These are phyloP conservation scores for Hygrophila difformis DNA, from an alignment of 257 asterid genomes.

Conservation along the genomic window DNA sequence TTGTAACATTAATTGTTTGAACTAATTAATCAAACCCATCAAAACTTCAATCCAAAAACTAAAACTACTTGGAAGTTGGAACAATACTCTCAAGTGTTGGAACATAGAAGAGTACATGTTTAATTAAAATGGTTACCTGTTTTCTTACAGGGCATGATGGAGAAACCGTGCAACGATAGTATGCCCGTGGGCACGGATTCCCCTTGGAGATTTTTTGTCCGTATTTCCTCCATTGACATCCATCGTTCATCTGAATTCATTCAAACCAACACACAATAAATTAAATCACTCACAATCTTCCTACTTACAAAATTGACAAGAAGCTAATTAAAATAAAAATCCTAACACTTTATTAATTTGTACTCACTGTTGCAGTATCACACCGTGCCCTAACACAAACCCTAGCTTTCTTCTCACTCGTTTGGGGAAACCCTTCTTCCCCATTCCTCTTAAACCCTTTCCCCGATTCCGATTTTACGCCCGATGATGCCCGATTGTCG, in stretches of 20 bases:
- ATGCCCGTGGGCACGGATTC: slow-evolving; percentile 89
- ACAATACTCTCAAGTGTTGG: too few relatives aligned
- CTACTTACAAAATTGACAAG: too few relatives aligned
- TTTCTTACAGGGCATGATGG: slow-evolving; percentile 79
- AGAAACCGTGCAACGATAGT: slow-evolving; percentile 81
- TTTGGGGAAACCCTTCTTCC: slow-evolving; percentile 50
- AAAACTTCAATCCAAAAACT: too few relatives aligned
- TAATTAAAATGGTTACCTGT: slow-evolving; percentile 31
- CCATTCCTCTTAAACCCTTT: slow-evolving; percentile 35
- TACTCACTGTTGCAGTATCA: slow-evolving; percentile 68
- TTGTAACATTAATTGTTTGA: too few relatives aligned
- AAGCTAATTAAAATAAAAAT: too few relatives aligned
- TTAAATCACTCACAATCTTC: too few relatives aligned
- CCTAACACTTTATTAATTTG: too few relatives aligned
- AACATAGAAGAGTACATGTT: neutral
- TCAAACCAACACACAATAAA: too few relatives aligned
- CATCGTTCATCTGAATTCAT: slow-evolving; percentile 63
- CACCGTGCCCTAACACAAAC: slow-evolving; percentile 84
- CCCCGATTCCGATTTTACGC: slow-evolving; percentile 23
- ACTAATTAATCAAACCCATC: too few relatives aligned
- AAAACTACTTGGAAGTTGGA: too few relatives aligned
- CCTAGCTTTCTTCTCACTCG: slow-evolving; percentile 63
- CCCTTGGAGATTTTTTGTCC: slow-evolving; percentile 87
- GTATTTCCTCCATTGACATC: slow-evolving; percentile 94
- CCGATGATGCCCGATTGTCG: too few relatives aligned